Evolutionary conservation across 1,284 basidiomycete genomes (phyloP).

Genomic region (Pholiota adiposa): DNA sequence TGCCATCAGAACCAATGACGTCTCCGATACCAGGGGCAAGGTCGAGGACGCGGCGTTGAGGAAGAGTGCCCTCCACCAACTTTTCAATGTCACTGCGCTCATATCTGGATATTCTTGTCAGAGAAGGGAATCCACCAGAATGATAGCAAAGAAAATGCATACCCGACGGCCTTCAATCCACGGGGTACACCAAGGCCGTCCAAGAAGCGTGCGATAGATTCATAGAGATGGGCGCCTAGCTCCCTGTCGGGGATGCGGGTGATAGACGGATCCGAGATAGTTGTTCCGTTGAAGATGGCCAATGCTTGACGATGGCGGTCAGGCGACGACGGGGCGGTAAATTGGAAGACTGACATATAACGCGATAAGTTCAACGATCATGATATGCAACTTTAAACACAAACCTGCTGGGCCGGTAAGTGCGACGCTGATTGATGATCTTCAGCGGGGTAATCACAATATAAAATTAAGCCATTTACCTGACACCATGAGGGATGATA

Average conservation of each 20-base stretch:
- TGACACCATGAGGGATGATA: constrained; percentile 92
- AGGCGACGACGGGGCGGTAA: constrained; percentile 91
- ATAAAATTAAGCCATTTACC: constrained; percentile 38
- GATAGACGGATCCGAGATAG: constrained; percentile 69
- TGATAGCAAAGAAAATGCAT: constrained; percentile 18
- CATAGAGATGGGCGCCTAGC: constrained; percentile 82
- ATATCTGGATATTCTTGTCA: constrained; percentile 47
- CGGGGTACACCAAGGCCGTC: constrained; percentile 87
- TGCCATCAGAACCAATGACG: constrained; percentile 78
- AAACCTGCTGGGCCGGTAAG: constrained; percentile 84
- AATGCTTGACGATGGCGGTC: constrained; percentile 90
- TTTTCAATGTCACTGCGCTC: constrained; percentile 61
- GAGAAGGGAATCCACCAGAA: background rate
- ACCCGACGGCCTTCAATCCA: constrained; percentile 85
- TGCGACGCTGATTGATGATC: constrained; percentile 61
- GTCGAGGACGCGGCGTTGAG: constrained; percentile 87
- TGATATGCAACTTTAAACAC: constrained; percentile 6
- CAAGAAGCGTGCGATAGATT: constrained; percentile 91
- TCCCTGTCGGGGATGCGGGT: constrained; percentile 80
- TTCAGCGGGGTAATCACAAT: constrained; percentile 1
- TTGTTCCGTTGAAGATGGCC: constrained; percentile 79
- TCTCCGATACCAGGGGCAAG: constrained; percentile 86
- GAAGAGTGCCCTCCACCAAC: constrained; percentile 87
- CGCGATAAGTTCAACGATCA: background rate
- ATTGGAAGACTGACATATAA: constrained; percentile 75